These are phyloP conservation scores for Beauveria sp. DNA, from an alignment of 2,329 filamentous ascomycete species.

Conservation along the genomic window DNA sequence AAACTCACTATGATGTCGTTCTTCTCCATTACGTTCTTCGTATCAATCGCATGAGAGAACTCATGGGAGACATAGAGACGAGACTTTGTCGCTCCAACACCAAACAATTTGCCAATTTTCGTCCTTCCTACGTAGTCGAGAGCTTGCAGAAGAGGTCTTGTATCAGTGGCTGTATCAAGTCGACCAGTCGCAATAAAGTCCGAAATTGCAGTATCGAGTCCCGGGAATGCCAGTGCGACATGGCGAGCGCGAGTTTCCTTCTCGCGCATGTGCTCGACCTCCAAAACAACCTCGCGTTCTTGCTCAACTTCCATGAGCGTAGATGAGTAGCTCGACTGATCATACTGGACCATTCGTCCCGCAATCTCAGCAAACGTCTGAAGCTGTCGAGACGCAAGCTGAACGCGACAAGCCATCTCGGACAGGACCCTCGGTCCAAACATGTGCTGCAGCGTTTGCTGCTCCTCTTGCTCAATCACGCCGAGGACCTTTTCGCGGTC, in stretches of 20 bases:
- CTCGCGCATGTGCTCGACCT: constrained; percentile 50
- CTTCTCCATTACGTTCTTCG: not conserved
- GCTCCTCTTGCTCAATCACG: constrained; percentile 38
- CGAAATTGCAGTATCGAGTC: constrained; percentile 12
- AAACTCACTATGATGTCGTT: not conserved
- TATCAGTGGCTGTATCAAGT: not conserved
- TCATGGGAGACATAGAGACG: too few relatives aligned
- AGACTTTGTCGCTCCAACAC: not conserved
- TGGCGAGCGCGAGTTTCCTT: constrained; percentile 38
- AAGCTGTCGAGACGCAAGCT: not conserved
- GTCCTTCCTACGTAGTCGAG: not conserved
- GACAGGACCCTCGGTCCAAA: constrained; percentile 34
- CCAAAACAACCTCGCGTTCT: constrained; percentile 51
- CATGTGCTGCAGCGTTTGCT: constrained; percentile 48
- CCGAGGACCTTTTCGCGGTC: constrained; percentile 27
- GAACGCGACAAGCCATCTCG: not conserved
- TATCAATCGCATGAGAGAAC: not conserved
- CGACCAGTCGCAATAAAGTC: not conserved
- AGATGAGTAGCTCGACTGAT: constrained; percentile 27
- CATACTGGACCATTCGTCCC: not conserved
- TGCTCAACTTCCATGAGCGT: constrained; percentile 53
- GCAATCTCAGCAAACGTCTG: not conserved
- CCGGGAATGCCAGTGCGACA: constrained; percentile 32
- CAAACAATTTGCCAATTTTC: not conserved
- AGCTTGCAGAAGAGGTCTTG: not conserved